Conservation (phyloP, 208 protist species). For the Leishmania guyanensis region DNA sequence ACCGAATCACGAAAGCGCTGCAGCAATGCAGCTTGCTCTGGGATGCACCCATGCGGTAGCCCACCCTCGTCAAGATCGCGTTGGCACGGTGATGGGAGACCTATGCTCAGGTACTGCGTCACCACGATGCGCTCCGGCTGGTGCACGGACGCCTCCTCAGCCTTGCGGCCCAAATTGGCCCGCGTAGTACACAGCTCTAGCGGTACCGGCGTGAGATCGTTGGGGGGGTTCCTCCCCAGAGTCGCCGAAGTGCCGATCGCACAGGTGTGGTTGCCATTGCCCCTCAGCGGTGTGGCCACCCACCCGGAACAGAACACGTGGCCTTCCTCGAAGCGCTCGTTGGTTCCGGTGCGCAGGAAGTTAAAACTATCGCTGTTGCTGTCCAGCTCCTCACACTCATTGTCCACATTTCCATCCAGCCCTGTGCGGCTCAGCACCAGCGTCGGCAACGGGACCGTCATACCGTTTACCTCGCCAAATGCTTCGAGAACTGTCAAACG, state of each 20-base stretch:
- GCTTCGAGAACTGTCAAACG: slow-evolving; percentile 26
- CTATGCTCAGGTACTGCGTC: slow-evolving; percentile 27
- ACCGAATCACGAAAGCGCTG: slow-evolving; percentile 26
- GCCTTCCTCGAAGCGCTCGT: slow-evolving; percentile 2
- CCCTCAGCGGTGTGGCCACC: slow-evolving; percentile 12
- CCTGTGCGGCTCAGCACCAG: slow-evolving; percentile 26
- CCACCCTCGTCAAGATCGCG: background rate
- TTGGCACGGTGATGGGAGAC: background rate
- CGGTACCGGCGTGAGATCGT: background rate
- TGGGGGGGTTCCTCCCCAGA: background rate
- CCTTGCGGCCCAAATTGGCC: background rate
- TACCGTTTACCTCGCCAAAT: slow-evolving; percentile 8
- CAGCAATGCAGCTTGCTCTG: slow-evolving; percentile 8
- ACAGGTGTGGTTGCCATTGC: background rate
- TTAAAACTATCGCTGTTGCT: background rate
- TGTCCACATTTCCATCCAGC: background rate
- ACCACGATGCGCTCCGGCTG: slow-evolving; percentile 1
- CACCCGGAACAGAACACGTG: slow-evolving; percentile 28
- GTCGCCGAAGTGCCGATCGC: background rate
- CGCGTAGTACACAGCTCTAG: background rate
- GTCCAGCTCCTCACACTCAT: background rate
- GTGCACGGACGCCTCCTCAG: background rate
- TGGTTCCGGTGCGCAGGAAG: background rate
- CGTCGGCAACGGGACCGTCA: background rate
- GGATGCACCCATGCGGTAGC: background rate